A percentile compares a stretch with the other conserved stretches of the same genome.
Conservation (phyloP, 306 rosid species). For the Lathyrus aphaca region DNA sequence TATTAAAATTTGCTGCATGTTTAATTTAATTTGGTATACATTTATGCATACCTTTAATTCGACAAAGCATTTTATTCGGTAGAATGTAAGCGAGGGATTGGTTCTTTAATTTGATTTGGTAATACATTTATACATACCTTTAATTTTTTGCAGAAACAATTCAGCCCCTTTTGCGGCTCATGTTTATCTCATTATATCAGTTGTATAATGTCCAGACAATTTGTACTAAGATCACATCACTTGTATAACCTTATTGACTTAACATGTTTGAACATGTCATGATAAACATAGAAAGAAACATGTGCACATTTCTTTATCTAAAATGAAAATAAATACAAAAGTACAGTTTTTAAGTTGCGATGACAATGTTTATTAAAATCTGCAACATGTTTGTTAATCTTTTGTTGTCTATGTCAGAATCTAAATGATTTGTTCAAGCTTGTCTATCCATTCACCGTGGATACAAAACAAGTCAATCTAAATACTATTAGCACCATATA, state of each 20-base stretch:
- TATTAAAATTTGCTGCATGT: too few species aligned
- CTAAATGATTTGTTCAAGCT: constrained; percentile 9
- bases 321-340: neutral
- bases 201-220: neutral
- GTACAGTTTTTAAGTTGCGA: constrained; percentile 1
- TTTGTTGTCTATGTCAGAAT: constrained; percentile 11
- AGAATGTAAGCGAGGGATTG: too few species aligned
- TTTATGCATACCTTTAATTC: too few species aligned
- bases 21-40: too few species aligned
- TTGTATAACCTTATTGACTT: neutral
- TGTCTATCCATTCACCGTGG: constrained; percentile 19
- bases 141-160: too few species aligned
- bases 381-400: constrained; percentile 22
- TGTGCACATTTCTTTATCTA: neutral
- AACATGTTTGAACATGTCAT: constrained; percentile 11
- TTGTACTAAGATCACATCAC: too few species aligned
- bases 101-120: too few species aligned
- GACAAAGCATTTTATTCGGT: too few species aligned
- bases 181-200: constrained; percentile 16
- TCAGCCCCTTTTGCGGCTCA: too few species aligned
- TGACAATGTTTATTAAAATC: constrained; percentile 1
- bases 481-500: too few species aligned
- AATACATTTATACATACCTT: too few species aligned
- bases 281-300: constrained; percentile 7
- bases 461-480: constrained; percentile 37